A percentile compares a stretch with the other conserved stretches of the same genome.
These are phyloP conservation scores for Citeromyces matritensis DNA, from an alignment of 805 yeast genomes.

Conservation along the genomic window DNA sequence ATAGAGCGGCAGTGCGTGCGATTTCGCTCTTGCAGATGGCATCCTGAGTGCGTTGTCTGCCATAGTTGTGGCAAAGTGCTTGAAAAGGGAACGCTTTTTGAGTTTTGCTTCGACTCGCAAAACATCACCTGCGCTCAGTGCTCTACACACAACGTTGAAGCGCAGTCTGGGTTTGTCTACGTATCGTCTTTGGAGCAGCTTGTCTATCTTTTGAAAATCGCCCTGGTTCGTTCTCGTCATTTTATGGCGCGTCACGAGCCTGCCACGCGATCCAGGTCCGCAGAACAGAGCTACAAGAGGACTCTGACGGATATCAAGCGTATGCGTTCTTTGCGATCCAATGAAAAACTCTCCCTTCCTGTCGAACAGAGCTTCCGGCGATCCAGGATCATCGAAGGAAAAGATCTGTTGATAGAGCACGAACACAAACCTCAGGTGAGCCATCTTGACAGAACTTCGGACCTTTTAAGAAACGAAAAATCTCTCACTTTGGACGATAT, in stretches of 20 bases:
- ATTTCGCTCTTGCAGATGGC: slow-evolving; percentile 64
- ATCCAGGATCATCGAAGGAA: slow-evolving; percentile 40
- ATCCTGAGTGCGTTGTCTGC: slow-evolving; percentile 59
- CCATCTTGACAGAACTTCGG: slow-evolving; percentile 48
- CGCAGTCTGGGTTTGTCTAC: slow-evolving; percentile 37
- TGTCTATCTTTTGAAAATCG: slow-evolving; percentile 66
- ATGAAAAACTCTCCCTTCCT: slow-evolving; percentile 34
- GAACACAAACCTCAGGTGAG: slow-evolving; percentile 18
- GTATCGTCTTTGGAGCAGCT: slow-evolving; percentile 64
- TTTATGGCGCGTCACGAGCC: slow-evolving; percentile 29
- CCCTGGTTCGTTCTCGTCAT: slow-evolving; percentile 56
- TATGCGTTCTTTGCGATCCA: slow-evolving; percentile 59
- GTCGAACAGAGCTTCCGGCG: slow-evolving; percentile 48
- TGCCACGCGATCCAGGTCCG: background rate
- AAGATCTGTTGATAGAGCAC: slow-evolving; percentile 8
- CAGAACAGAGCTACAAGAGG: slow-evolving; percentile 26
- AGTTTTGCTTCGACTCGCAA: slow-evolving; percentile 21
- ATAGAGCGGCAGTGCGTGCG: slow-evolving; percentile 75
- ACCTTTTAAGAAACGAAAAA: slow-evolving; percentile 63
- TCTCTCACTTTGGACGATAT: slow-evolving; percentile 90
- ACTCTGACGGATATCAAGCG: slow-evolving; percentile 68
- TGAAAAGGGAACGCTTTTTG: slow-evolving; percentile 17
- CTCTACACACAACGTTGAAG: slow-evolving; percentile 31
- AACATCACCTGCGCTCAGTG: slow-evolving; percentile 50
- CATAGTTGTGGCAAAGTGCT: slow-evolving; percentile 33